Conservation (phyloP, 352 stramenopile genomes). For the Blastocystis sp. region DNA sequence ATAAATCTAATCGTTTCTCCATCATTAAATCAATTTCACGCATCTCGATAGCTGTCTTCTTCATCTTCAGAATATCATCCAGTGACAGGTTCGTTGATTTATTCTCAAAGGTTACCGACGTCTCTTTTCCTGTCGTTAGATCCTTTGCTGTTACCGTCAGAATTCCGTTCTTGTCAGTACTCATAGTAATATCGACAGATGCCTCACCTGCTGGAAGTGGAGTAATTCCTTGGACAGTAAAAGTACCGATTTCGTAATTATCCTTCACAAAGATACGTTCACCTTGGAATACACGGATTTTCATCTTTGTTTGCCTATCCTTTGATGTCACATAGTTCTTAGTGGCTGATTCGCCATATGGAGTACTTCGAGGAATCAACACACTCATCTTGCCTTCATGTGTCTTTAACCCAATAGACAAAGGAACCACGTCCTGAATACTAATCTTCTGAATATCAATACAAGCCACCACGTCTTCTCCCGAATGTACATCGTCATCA, state of each 20-base stretch:
- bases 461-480: neutral
- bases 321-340: conserved; percentile 81
- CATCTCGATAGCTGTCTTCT: neutral
- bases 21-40: conserved; percentile 7
- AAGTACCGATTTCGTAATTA: conserved; percentile 83
- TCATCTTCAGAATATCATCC: conserved; percentile 9
- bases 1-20: neutral
- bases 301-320: conserved; percentile 82
- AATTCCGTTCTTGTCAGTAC: conserved; percentile 75
- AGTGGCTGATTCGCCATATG: conserved; percentile 68
- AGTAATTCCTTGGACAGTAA: conserved; percentile 80
- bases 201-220: conserved; percentile 78
- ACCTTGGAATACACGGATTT: conserved; percentile 84
- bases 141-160: conserved; percentile 65
- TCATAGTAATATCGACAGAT: conserved; percentile 84
- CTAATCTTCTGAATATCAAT: conserved; percentile 66
- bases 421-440: conserved; percentile 83
- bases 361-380: conserved; percentile 80
- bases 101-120: conserved; percentile 2
- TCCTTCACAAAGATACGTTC: conserved; percentile 84
- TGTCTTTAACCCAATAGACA: conserved; percentile 82
- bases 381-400: conserved; percentile 82
- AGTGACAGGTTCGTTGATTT: conserved; percentile 39
- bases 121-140: neutral
- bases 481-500: neutral